Conservation (phyloP, 495 filamentous ascomycete genomes). For the Talaromyces adpressus region DNA sequence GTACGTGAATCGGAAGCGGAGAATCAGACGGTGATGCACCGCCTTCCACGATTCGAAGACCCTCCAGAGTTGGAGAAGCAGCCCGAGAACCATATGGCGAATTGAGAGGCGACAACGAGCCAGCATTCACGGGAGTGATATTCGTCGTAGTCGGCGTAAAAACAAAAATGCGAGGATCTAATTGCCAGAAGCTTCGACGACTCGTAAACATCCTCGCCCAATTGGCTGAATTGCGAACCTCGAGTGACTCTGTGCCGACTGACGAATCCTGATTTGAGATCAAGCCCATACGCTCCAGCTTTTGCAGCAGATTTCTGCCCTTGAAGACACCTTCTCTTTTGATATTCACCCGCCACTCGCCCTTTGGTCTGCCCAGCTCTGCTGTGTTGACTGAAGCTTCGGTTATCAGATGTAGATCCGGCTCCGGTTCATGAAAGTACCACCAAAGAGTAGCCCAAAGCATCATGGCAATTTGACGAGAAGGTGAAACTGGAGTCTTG, state of each 20-base stretch:
- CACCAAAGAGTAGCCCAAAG: slow-evolving; percentile 91
- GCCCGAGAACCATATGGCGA: slow-evolving; percentile 50
- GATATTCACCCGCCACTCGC: slow-evolving; percentile 84
- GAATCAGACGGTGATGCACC: slow-evolving; percentile 18
- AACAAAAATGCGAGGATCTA: slow-evolving; percentile 78
- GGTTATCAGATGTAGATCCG: slow-evolving; percentile 48
- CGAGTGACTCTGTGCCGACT: slow-evolving; percentile 54
- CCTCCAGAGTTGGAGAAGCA: slow-evolving; percentile 51
- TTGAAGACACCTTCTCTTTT: slow-evolving; percentile 81
- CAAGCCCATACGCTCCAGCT: slow-evolving; percentile 88
- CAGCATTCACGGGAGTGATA: slow-evolving; percentile 7
- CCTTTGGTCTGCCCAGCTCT: slow-evolving; percentile 60
- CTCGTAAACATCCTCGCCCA: slow-evolving; percentile 82
- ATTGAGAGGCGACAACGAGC: slow-evolving; percentile 49
- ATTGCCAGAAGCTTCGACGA: slow-evolving; percentile 82
- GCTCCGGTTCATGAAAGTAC: slow-evolving; percentile 76
- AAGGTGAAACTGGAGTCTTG: slow-evolving; percentile 70
- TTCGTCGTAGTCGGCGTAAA: slow-evolving; percentile 68
- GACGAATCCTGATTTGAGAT: slow-evolving; percentile 68
- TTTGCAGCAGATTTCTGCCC: slow-evolving; percentile 73
- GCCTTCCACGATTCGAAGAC: slow-evolving; percentile 16
- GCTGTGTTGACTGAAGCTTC: slow-evolving; percentile 60
- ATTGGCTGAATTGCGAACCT: slow-evolving; percentile 52
- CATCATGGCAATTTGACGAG: slow-evolving; percentile 89
- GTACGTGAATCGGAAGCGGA: slow-evolving; percentile 10